These are phyloP conservation scores for Cadophora sp. DNA, from an alignment of 2,329 filamentous ascomycete genomes.

Conservation along the genomic window DNA sequence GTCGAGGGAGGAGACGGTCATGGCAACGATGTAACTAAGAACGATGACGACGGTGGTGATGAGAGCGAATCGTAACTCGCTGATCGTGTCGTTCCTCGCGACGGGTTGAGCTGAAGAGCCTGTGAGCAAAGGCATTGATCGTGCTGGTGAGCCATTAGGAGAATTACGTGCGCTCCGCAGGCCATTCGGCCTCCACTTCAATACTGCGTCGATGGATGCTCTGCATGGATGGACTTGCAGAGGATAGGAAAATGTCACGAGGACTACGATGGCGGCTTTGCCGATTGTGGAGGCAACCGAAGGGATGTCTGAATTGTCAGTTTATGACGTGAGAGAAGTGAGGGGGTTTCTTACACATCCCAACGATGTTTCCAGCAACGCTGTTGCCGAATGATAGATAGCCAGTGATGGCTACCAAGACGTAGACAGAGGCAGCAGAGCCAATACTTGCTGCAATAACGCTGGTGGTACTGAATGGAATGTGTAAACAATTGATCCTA, in stretches of 20 bases:
- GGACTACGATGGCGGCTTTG: slow-evolving; percentile 91
- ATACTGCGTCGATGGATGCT: slow-evolving; percentile 92
- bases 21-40: slow-evolving; percentile 83
- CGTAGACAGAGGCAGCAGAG: slow-evolving; percentile 83
- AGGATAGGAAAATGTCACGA: slow-evolving; percentile 96
- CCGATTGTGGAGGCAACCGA: slow-evolving; percentile 88
- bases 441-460: slow-evolving; percentile 88
- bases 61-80: slow-evolving; percentile 85
- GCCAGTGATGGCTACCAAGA: slow-evolving; percentile 91
- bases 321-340: neutral
- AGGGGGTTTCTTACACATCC: slow-evolving; percentile 73
- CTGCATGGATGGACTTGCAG: slow-evolving; percentile 95
- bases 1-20: slow-evolving; percentile 89
- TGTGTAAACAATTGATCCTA: slow-evolving; percentile 16
- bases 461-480: slow-evolving; percentile 66
- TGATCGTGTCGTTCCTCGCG: slow-evolving; percentile 69
- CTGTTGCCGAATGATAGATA: slow-evolving; percentile 95
- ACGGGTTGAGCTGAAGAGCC: slow-evolving; percentile 54
- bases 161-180: slow-evolving; percentile 46
- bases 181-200: slow-evolving; percentile 81
- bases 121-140: slow-evolving; percentile 48
- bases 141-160: slow-evolving; percentile 48
- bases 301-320: slow-evolving; percentile 60
- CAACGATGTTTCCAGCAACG: slow-evolving; percentile 90
- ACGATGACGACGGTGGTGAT: slow-evolving; percentile 88